Evolutionary conservation across 2,329 filamentous ascomycete species (phyloP), one percentile per base, ranked within the genome.

Genomic region (Fusarium sambucinum): DNA sequence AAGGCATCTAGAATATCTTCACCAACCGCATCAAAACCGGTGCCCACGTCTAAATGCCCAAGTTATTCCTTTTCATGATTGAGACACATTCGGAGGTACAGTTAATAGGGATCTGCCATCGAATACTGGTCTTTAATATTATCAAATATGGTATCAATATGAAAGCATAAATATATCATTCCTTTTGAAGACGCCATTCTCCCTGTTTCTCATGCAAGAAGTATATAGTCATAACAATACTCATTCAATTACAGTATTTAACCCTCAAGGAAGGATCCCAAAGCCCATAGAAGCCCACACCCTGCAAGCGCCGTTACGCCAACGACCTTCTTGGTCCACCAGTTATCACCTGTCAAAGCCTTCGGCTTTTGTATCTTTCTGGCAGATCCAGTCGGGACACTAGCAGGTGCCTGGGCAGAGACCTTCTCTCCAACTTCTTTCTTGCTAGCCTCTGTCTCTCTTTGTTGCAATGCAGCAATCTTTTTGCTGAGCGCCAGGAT

Each of bases 401-500:
- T 76, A 13, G 74, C 75, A 13, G 76, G 69, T 23, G 66, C 65
- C 21, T 75, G 77, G 6, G 75, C 72, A 12, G 59, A 63, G 25
- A 73, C 77, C 33, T 68, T 70, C 37, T 61, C 64, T 16, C 41
- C 35, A 16, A 47, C 53, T 19, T 74, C 76, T 52, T 58, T 55
- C 37, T 63, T 71, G 29, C 83, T 80, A 52, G 82, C 77, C 66
- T 84, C 82, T 4, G 83, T 82, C 6, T 84, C 85, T 63, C 81
- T 80, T 66, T 80, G 77, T 75, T 81, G 84, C 74, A 86, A 78
- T 64, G 84, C 80, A 4, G 86, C 84, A 72, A 91, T 90, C 37
- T 86, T 89, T 79, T 83, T 86, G 75, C 92, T 92, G 47, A 97
- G 85, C n/a, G 90, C 87, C 33, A 92, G 81, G 63, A 97, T 80